Base-by-base conservation (phyloP, 2,329 filamentous ascomycete species). In the Monilinia laxa region DNA sequence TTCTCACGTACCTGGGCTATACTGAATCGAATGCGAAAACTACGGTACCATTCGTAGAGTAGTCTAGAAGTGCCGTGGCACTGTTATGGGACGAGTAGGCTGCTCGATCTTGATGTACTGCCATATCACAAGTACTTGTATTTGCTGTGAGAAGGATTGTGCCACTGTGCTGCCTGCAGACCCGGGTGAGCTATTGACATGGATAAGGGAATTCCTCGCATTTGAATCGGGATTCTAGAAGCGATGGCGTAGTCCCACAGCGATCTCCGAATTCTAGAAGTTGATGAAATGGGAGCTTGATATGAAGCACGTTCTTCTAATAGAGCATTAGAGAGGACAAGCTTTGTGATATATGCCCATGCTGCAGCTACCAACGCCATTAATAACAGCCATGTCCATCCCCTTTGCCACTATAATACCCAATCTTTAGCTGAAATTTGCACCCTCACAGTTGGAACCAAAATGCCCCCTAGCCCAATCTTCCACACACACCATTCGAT, bases 221-320 rank as follows among this genome's bases (percentile, higher is more conserved):
- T 49, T 59, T 23, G 2, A 23, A 49, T 60, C 42, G 14, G 55
- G 23, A 45, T 58, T n/a, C 55, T 45, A 28, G 38, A 58, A 45
- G 55, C 55, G 16, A 45, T 58, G 23, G 55, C 55, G n/a, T 58
- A 25, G 40, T 28, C 2, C n/a, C 45, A 52, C 53, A 28, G 45
- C 35, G 25, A 42, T n/a, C 35, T 16, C 42, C 7, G 55, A 60
- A 25, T 25, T n/a, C 18, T 35, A 12, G 35, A n/a, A 25, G 47
- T 16, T 28, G 55, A 45, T 53, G 55, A 45, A 45, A 53, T 14
- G 28, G n/a, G 20, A 60, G 49, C 20, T 59, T 28, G 28, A 38
- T 9, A 38, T 60, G 23, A 40, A 65, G 55, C 63, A 53, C 63
- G 47, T 65, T 60, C 35, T 52, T 56, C 14, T 4, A 28, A 60